Percentiles rank a stretch among this genome's conserved stretches.
Evolutionary conservation across 1,284 basidiomycete genomes (phyloP).

Genomic region (Calocybe gambosa): DNA sequence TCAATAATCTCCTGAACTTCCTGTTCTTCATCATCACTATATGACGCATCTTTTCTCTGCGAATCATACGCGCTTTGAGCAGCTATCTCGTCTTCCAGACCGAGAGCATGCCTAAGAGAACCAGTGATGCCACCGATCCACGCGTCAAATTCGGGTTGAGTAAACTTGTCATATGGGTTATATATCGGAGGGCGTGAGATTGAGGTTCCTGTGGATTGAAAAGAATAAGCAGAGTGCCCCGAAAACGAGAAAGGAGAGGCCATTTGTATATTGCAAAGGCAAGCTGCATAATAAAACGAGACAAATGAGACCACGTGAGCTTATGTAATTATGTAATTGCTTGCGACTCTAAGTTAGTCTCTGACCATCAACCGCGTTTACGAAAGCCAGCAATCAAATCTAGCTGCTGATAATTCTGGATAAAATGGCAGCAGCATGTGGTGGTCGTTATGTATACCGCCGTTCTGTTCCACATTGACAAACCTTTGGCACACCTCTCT

Average conservation of each 20-base stretch:
- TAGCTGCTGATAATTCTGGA: no score
- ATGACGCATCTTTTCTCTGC: conserved; percentile 6
- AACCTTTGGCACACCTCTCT: no score
- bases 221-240: conserved; percentile 12
- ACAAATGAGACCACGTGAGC: neutral
- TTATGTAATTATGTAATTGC: conserved; percentile 10
- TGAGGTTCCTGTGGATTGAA: conserved; percentile 3
- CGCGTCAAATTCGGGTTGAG: conserved; percentile 57
- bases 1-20: conserved; percentile 17
- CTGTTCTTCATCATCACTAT: conserved; percentile 12
- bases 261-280: conserved; percentile 11
- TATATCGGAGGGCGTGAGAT: conserved; percentile 41
- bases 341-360: no score
- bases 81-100: conserved; percentile 30
- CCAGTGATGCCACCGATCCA: conserved; percentile 61
- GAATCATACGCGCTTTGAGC: conserved; percentile 6
- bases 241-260: conserved; percentile 13
- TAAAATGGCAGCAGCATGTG: no score
- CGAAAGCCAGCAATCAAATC: no score
- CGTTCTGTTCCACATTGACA: no score
- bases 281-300: neutral
- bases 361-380: no score
- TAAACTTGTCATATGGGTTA: conserved; percentile 67
- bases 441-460: no score
- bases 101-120: conserved; percentile 47